phyloP scores from a whole-genome alignment of 129 eudicot genomes.

The Silybum marianum region DNA sequence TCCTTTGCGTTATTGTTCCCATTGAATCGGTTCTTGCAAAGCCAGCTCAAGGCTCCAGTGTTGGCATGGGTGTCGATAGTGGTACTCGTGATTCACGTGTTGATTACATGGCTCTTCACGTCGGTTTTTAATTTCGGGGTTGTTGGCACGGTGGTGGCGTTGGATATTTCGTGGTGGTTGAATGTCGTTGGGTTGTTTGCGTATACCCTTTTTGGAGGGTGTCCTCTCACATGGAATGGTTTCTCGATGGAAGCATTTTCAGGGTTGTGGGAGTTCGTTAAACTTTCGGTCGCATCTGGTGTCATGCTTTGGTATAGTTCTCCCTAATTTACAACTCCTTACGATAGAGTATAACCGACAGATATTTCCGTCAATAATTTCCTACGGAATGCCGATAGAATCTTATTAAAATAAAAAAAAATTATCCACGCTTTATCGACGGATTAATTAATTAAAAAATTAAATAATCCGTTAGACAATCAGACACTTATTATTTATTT shows the following conservation, averaged over 20 bases:
- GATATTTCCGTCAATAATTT: no score
- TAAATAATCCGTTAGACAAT: no score
- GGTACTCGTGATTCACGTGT: slow-evolving; percentile 45
- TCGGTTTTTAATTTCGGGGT: slow-evolving; percentile 46
- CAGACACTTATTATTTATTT: no score
- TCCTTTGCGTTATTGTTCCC: slow-evolving; percentile 78
- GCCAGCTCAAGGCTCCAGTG: slow-evolving; percentile 64
- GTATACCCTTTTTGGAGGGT: slow-evolving; percentile 62
- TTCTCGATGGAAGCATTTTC: slow-evolving; percentile 77
- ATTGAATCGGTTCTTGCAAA: slow-evolving; percentile 64
- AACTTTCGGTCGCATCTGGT: slow-evolving; percentile 82
- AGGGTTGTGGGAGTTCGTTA: slow-evolving; percentile 78
- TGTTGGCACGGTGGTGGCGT: slow-evolving; percentile 57
- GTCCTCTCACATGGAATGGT: slow-evolving; percentile 83
- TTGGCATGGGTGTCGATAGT: slow-evolving; percentile 60
- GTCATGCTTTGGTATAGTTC: slow-evolving; percentile 81
- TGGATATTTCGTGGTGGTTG: slow-evolving; percentile 76
- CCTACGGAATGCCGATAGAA: no score
- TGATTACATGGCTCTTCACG: slow-evolving; percentile 52
- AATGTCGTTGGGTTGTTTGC: slow-evolving; percentile 44
- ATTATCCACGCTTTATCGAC: no score
- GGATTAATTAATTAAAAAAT: no score
- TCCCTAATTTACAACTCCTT: neutral
- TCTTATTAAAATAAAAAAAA: no score
- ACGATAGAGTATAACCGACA: no score